phyloP scores from a whole-genome alignment of 768 basidiomycete species.

The Tylopilus felleus region DNA sequence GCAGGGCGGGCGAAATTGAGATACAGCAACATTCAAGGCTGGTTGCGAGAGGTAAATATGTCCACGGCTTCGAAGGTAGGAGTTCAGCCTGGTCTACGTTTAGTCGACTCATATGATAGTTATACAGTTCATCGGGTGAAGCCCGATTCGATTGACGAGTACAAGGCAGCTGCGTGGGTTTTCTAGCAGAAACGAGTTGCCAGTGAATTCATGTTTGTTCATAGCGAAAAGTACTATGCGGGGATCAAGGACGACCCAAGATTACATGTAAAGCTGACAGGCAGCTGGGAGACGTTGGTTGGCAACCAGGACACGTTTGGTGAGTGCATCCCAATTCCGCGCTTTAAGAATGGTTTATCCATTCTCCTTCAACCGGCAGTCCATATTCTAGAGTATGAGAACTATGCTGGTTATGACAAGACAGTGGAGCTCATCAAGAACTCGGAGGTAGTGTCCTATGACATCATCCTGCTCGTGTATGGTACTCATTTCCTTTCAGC shows the following conservation, averaged over 20 bases:
- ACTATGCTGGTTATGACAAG: constrained; percentile 85
- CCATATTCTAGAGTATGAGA: constrained; percentile 91
- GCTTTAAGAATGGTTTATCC: background rate
- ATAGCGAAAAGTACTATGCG: constrained; percentile 79
- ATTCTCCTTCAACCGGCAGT: constrained; percentile 28
- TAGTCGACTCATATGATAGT: constrained; percentile 1
- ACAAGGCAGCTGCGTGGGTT: constrained; percentile 84
- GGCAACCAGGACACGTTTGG: constrained; percentile 88
- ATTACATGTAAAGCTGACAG: constrained; percentile 83
- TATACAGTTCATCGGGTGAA: constrained; percentile 77
- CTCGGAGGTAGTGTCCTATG: constrained; percentile 53
- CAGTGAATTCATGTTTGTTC: constrained; percentile 8
- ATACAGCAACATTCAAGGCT: constrained; percentile 80
- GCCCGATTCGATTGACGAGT: constrained; percentile 76
- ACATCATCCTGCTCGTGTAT: background rate
- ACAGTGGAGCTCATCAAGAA: constrained; percentile 58
- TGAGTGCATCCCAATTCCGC: constrained; percentile 36
- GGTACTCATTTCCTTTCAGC: constrained; percentile 36
- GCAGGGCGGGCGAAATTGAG: constrained; percentile 74
- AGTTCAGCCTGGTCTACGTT: background rate
- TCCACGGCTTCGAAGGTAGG: constrained; percentile 84
- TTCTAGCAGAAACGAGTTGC: background rate
- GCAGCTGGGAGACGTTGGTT: constrained; percentile 89
- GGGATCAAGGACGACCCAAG: constrained; percentile 71
- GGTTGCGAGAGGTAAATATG: constrained; percentile 91